A percentile compares a stretch with the other conserved stretches of the same genome.
Evolutionary conservation across 306 rosid genomes (phyloP).

Genomic region (Cajanus cajan): DNA sequence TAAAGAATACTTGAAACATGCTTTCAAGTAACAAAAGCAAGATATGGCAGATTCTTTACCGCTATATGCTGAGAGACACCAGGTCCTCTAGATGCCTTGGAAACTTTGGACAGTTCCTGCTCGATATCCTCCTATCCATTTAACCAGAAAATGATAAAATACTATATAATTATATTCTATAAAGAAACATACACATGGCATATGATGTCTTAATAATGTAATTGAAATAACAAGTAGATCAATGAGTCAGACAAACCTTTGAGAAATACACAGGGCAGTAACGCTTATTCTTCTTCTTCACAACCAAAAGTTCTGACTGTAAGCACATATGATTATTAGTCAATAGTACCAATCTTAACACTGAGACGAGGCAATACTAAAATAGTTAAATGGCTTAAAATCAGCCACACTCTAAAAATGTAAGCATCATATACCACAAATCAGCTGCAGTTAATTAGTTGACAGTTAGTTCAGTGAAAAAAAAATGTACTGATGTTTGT

Average conservation of each 20-base stretch:
- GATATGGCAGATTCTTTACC: constrained; percentile 44
- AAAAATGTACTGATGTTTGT: not conserved
- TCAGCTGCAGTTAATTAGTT: not conserved
- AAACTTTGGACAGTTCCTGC: constrained; percentile 69
- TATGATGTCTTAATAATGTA: constrained; percentile 7
- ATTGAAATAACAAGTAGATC: constrained; percentile 15
- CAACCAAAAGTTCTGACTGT: constrained; percentile 92
- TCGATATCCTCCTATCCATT: constrained; percentile 85
- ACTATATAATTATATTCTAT: not conserved
- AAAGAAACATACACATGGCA: not conserved
- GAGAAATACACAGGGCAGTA: constrained; percentile 90
- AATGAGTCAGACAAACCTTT: constrained; percentile 59
- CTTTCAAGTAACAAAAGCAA: constrained; percentile 18
- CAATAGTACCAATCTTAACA: constrained; percentile 16
- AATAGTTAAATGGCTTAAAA: not conserved
- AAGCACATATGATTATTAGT: constrained; percentile 29
- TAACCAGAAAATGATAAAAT: constrained; percentile 23
- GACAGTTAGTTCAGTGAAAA: not conserved
- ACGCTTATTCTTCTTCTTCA: constrained; percentile 88
- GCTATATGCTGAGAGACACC: constrained; percentile 73
- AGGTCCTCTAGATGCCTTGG: constrained; percentile 64
- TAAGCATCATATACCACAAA: not conserved
- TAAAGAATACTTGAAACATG: not conserved
- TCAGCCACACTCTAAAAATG: not conserved
- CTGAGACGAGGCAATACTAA: not conserved